Evolutionary conservation across 2,329 filamentous ascomycete genomes (phyloP), one percentile per base, ranked within the genome.

Genomic region (Cadophora malorum): DNA sequence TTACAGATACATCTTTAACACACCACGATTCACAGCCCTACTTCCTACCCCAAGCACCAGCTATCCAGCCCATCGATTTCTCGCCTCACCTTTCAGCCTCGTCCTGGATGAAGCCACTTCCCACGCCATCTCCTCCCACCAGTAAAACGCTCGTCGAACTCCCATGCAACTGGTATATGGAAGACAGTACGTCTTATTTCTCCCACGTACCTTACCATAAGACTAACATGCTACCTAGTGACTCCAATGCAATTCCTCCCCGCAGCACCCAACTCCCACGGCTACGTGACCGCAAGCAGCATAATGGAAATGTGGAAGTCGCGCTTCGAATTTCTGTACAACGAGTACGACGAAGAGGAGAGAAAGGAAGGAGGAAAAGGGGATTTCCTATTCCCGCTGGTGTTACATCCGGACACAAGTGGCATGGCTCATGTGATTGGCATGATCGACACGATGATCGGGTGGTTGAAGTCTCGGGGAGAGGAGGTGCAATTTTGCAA

Each of bases 381-480:
- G 73, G 72, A 78, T 41, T 77, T 81, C 35, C 76, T 87, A 0
- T 87, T 87, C 63, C 82, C 83, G 21, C 74, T 88, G 21, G 77
- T 87, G 2, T 75, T 88, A 73, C 86, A 88, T 77, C 85, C 85
- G 0, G 85, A 88, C 77, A 87, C 85, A 4, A 84, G 82, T 74
- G 86, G 86, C 0, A 86, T 87, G 84, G 84, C 85, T 60, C 85
- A 88, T 80, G 80, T 88, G 0, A 83, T 87, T 75, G 85, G 85
- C 6, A 75, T 75, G 74, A 70, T 74, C 59, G 70, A 74, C 0
- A 79, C 83, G 59, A 80, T 86, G 69, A 76, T 87, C 68, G 73
- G 63, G 41, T 88, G 84, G 83, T 64, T 88, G 73, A 79, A 82
- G 76, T 77, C 74, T 3, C 82, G 79, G 71, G 81, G 79, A 3